These are phyloP conservation scores for Pichia cabralensis DNA, from an alignment of 805 yeast species.

Conservation along the genomic window DNA sequence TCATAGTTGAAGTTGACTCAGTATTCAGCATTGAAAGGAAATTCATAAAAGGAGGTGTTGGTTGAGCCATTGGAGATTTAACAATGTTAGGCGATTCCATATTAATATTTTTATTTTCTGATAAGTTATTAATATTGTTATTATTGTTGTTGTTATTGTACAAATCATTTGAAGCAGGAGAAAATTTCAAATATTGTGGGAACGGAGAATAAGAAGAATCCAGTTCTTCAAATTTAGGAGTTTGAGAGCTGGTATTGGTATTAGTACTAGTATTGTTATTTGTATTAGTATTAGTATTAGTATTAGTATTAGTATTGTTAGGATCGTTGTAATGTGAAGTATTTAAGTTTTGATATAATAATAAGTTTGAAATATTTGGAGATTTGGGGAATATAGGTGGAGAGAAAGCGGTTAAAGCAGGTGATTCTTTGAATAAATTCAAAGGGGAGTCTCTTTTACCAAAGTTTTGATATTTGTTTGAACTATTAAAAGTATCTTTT, in stretches of 20 bases:
- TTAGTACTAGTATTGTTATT: not conserved
- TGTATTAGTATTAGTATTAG: not conserved
- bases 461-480: too few relatives aligned
- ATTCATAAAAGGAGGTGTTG: not conserved
- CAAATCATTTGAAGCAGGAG: too few relatives aligned
- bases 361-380: constrained; percentile 2
- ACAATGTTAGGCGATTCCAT: not conserved
- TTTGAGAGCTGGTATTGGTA: not conserved
- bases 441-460: constrained; percentile 4
- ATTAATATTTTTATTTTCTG: too few relatives aligned
- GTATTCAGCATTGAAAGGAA: not conserved
- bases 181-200: constrained; percentile 1
- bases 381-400: constrained; percentile 3
- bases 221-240: constrained; percentile 3
- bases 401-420: not conserved
- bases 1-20: not conserved
- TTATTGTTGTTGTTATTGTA: too few relatives aligned
- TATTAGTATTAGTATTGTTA: not conserved
- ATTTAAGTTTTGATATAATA: not conserved
- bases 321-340: too few relatives aligned
- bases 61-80: not conserved
- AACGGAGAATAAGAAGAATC: constrained; percentile 1
- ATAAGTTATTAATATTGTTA: too few relatives aligned
- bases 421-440: constrained; percentile 4
- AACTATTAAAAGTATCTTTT: too few relatives aligned